Conservation (phyloP, 371 early-diverging fungal genomes). For the Mortierella sp. region DNA sequence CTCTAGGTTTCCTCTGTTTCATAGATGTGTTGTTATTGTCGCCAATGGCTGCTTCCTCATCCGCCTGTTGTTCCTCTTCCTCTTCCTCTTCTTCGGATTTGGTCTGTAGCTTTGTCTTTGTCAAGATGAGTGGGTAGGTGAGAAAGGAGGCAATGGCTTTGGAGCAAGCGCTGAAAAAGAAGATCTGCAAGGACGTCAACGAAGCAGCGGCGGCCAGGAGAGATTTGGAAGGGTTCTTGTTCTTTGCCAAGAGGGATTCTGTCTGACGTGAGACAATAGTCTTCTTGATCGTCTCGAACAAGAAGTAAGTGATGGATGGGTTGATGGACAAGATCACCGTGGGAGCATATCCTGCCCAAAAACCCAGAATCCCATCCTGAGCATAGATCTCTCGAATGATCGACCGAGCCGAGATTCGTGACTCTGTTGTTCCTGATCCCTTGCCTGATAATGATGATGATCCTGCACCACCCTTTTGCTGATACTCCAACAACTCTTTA, state of each 20-base stretch:
- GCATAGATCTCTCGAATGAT: constrained; percentile 55
- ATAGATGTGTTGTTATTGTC: not conserved
- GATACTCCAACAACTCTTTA: constrained; percentile 18
- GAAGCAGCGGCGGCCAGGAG: constrained; percentile 38
- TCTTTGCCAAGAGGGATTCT: not conserved
- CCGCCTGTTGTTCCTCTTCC: constrained; percentile 1
- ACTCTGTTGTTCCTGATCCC: constrained; percentile 3
- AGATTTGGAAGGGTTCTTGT: constrained; percentile 20
- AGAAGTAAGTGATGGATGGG: constrained; percentile 72
- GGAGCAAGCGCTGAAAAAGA: constrained; percentile 66
- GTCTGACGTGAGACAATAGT: constrained; percentile 48
- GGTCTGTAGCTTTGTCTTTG: constrained; percentile 58
- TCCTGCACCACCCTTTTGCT: not conserved
- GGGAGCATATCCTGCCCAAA: constrained; percentile 73
- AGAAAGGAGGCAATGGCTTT: constrained; percentile 68
- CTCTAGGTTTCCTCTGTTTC: constrained; percentile 15
- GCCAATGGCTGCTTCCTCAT: not conserved
- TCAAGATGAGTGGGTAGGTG: constrained; percentile 70
- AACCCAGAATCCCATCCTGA: constrained; percentile 63
- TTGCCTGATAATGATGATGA: not conserved
- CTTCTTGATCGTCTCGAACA: constrained; percentile 65
- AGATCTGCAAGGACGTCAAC: constrained; percentile 60
- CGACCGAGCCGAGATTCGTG: constrained; percentile 47
- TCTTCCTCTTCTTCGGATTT: constrained; percentile 23
- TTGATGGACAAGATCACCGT: constrained; percentile 67